Percentiles rank a stretch among this genome's conserved stretches.
Conservation (phyloP, 1,284 basidiomycete genomes). For the Amylostereum areolatum region DNA sequence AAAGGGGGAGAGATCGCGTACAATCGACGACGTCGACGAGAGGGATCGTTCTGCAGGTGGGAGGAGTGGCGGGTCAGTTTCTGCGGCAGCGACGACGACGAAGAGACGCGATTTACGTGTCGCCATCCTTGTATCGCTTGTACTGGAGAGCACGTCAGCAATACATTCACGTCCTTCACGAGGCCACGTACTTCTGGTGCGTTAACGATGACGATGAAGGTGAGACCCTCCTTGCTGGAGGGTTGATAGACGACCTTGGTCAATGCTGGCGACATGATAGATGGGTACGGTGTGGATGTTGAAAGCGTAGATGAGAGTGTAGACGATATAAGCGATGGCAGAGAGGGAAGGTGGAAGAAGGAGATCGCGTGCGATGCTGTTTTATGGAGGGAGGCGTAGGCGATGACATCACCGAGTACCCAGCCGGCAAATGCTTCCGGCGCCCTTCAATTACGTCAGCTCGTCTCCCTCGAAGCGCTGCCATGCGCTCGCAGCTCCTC, state of each 20-base stretch:
- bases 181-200: constrained; percentile 46
- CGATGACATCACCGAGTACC: too few species aligned
- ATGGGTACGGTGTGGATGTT: not conserved
- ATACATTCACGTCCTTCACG: constrained; percentile 7
- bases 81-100: constrained; percentile 5
- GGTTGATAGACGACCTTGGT: constrained; percentile 77
- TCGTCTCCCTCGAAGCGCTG: too few species aligned
- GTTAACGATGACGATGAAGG: constrained; percentile 67
- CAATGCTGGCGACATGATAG: not conserved
- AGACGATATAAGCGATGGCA: too few species aligned
- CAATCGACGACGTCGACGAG: constrained; percentile 70
- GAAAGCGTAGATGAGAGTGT: not conserved
- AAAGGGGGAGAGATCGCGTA: constrained; percentile 30
- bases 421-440: too few species aligned
- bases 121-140: constrained; percentile 75
- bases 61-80: not conserved
- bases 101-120: constrained; percentile 48
- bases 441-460: too few species aligned
- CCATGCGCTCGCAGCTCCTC: too few species aligned
- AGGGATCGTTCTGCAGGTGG: constrained; percentile 49
- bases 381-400: too few species aligned
- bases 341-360: too few species aligned
- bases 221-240: constrained; percentile 60
- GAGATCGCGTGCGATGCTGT: too few species aligned
- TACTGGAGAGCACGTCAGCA: constrained; percentile 38